Evolutionary conservation across 768 basidiomycete species (phyloP).

Genomic region (Sistotremastrum niveocremeum): DNA sequence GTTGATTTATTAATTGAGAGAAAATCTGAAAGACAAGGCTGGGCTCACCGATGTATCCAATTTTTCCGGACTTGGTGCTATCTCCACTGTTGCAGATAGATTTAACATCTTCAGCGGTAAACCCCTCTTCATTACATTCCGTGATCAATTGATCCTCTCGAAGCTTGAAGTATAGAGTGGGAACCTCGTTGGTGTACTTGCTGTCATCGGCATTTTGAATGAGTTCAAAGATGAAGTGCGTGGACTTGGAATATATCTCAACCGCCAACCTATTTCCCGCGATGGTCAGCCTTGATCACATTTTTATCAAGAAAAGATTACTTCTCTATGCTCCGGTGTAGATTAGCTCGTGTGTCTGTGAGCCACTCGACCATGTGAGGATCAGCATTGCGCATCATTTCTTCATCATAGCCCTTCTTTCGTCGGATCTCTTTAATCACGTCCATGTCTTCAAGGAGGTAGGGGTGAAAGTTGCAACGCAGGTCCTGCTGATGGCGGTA

Average conservation of each 20-base stretch:
- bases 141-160: slow-evolving; percentile 5
- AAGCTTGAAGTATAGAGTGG: slow-evolving; percentile 7
- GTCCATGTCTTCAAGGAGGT: no score
- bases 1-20: neutral
- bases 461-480: no score
- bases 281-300: no score
- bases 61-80: slow-evolving; percentile 13
- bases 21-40: neutral
- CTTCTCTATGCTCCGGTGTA: no score
- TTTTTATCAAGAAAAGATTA: no score
- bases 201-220: slow-evolving; percentile 19
- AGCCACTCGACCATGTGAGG: no score
- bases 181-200: slow-evolving; percentile 5
- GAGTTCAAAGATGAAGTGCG: slow-evolving; percentile 16
- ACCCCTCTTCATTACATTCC: slow-evolving; percentile 15
- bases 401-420: no score
- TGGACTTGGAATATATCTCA: slow-evolving; percentile 15
- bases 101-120: slow-evolving; percentile 9
- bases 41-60: slow-evolving; percentile 6
- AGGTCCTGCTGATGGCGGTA: no score
- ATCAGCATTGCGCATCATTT: no score
- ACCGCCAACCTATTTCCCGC: no score
- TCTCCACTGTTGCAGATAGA: slow-evolving; percentile 15
- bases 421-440: no score
- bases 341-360: no score